Base-by-base conservation (phyloP, 1,139 yeast species). In the Kodamaea plutei region DNA sequence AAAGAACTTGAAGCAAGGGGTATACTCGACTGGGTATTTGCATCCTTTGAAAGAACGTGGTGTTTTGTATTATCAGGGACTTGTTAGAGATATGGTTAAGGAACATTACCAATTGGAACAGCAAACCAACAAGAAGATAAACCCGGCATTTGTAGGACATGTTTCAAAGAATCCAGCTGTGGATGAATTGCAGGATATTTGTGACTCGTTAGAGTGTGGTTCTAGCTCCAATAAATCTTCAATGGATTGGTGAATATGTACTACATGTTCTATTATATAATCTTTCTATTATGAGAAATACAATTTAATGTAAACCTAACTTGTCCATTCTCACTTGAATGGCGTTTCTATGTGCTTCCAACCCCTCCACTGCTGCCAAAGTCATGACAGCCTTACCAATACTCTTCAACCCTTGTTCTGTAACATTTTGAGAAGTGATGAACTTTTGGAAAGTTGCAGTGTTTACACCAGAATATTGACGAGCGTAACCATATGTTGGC, bases 401-500 rank as follows among this genome's bases (percentile, higher is more conserved):
- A 48, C 79, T 79, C 55, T 76, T 67, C 47, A 91, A 70, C 13
- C 99, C 99, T 54, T 81, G 75, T 38, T 83, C 77, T 3, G 88
- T 81, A 13, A 91, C 84, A 50, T 83, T 87, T 63, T 91, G 98
- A 12, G 95, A 76, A 11, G 98, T 91, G 47, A 91, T 84, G 63
- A 84, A 88, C 61, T 93, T 91, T 61, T 85, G 94, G 78, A 87
- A 91, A 0, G 96, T 88, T 30, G 89, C 82, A 19, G 97, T 89
- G 63, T 91, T 91, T 37, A 89, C 97, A 36, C 99, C 99, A 42
- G 95, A 83, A 64, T 91, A 91, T 73, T 87, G 94, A 63, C 88
- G 81, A 29, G 99, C 97, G 54, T 91, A 91, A 30, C 99, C 98
- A 56, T 91, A 91, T 0, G 99, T 91, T 37, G 98, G 99, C 50